Evolutionary conservation across 257 asterid genomes (phyloP).

Genomic region (Penstemon eatonii): DNA sequence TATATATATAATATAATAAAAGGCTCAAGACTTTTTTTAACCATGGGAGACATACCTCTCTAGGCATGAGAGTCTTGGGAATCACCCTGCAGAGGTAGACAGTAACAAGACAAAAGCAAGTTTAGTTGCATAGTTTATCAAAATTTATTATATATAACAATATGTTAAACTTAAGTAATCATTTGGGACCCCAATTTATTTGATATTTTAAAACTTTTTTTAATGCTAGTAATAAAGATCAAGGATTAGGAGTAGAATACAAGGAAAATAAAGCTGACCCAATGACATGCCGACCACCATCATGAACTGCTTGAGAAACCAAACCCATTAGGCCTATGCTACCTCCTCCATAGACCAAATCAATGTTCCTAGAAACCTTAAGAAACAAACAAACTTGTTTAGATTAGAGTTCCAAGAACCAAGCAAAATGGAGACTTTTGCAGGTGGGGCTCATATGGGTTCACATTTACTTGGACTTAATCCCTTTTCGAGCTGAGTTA

Average conservation of each 20-base stretch:
- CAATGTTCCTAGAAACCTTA: conserved; percentile 82
- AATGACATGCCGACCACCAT: conserved; percentile 88
- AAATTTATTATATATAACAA: background rate
- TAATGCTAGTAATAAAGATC: background rate
- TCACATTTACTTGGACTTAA: background rate
- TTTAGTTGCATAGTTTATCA: background rate
- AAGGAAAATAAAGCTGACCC: conserved; percentile 52
- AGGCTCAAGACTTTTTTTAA: conserved; percentile 39
- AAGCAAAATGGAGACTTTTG: conserved; percentile 18
- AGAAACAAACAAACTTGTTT: conserved; percentile 23
- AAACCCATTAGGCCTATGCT: conserved; percentile 97
- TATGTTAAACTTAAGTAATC: conserved; percentile 19
- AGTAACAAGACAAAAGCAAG: conserved; percentile 62
- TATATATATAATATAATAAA: conserved; percentile 14
- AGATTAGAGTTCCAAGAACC: conserved; percentile 18
- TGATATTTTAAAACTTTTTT: background rate
- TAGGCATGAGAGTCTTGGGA: conserved; percentile 99
- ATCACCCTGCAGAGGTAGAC: conserved; percentile 81
- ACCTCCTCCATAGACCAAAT: conserved; percentile 98
- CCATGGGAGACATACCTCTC: conserved; percentile 75
- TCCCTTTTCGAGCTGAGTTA: too few species aligned
- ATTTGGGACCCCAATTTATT: conserved; percentile 9
- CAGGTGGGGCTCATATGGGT: conserved; percentile 14
- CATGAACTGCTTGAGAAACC: conserved; percentile 92
- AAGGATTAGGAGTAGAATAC: conserved; percentile 22